A percentile compares a stretch with the other conserved stretches of the same genome.
Conservation (phyloP, 352 stramenopile genomes). For the Phytophthora nicotianae region DNA sequence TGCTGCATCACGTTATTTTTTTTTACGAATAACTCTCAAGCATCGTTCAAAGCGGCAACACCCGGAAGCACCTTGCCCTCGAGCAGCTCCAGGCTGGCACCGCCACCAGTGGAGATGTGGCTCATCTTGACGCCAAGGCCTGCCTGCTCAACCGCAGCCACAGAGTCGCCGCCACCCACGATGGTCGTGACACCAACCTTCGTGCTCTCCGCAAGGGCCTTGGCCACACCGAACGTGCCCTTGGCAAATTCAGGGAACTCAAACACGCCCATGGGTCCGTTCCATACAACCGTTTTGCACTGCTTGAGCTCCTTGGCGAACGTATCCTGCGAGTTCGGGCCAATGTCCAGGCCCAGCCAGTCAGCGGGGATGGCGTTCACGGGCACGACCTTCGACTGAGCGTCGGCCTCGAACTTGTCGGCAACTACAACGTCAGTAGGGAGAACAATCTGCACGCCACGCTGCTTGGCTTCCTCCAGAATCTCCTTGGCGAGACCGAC, state of each 20-base stretch:
- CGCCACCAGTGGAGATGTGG: slow-evolving; percentile 98
- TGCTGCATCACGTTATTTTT: slow-evolving; percentile 15
- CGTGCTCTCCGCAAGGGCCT: slow-evolving; percentile 92
- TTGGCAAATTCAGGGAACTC: slow-evolving; percentile 96
- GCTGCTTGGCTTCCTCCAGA: slow-evolving; percentile 86
- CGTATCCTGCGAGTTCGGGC: slow-evolving; percentile 52
- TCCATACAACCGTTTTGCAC: slow-evolving; percentile 93
- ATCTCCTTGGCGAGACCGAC: slow-evolving; percentile 94
- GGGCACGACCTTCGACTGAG: slow-evolving; percentile 58
- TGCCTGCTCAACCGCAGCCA: slow-evolving; percentile 94
- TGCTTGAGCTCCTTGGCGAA: slow-evolving; percentile 89
- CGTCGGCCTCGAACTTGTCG: slow-evolving; percentile 84
- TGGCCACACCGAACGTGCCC: slow-evolving; percentile 93
- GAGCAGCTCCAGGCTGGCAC: slow-evolving; percentile 98
- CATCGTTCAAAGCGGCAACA: slow-evolving; percentile 92
- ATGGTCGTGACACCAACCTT: slow-evolving; percentile 84
- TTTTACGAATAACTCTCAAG: slow-evolving; percentile 43
- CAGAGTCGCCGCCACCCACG: slow-evolving; percentile 95
- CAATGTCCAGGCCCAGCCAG: slow-evolving; percentile 95
- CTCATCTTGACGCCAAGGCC: slow-evolving; percentile 93
- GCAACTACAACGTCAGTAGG: slow-evolving; percentile 95
- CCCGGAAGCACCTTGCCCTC: slow-evolving; percentile 98
- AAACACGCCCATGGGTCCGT: slow-evolving; percentile 98
- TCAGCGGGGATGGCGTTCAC: slow-evolving; percentile 93
- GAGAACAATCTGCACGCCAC: slow-evolving; percentile 90